A percentile compares a stretch with the other conserved stretches of the same genome.
phyloP scores from a whole-genome alignment of 139 green algal genomes.

The Eudorina sp. region DNA sequence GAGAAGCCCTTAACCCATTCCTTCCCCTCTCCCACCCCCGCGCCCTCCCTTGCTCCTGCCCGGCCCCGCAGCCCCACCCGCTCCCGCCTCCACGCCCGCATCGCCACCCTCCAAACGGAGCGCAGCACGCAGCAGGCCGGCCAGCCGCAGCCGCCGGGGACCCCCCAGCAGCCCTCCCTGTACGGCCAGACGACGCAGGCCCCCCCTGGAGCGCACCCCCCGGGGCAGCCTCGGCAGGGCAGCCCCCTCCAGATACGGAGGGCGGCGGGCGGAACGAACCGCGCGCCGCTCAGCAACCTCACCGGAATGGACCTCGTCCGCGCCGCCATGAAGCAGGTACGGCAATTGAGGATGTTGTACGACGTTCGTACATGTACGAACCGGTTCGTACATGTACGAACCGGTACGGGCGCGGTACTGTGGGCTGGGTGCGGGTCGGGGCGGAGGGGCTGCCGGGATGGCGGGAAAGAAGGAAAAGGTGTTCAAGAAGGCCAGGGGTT shows the following conservation, averaged over 20 bases:
- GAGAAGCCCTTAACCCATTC: no score
- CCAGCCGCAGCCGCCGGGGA: not conserved
- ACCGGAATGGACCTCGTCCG: constrained; percentile 28
- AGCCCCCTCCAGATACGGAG: not conserved
- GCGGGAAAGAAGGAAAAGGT: no score
- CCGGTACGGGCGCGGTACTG: no score
- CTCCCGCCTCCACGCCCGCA: constrained; percentile 15
- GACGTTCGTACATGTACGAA: no score
- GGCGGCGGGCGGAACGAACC: not conserved
- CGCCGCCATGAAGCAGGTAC: constrained; percentile 33
- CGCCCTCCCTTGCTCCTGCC: not conserved
- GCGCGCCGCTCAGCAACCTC: not conserved
- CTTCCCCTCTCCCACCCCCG: not conserved
- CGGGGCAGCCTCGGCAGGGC: not conserved
- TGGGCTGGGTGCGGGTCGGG: no score
- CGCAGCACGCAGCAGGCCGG: not conserved
- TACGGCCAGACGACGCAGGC: not conserved
- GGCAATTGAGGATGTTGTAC: no score
- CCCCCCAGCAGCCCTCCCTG: not conserved
- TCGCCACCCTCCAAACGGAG: not conserved
- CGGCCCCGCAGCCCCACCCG: constrained; percentile 4
- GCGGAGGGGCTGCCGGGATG: no score
- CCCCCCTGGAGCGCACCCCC: not conserved
- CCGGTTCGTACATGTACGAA: no score
- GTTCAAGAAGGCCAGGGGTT: no score